Evolutionary conservation across 306 rosid species (phyloP).

Genomic region (Fragaria iinumae): DNA sequence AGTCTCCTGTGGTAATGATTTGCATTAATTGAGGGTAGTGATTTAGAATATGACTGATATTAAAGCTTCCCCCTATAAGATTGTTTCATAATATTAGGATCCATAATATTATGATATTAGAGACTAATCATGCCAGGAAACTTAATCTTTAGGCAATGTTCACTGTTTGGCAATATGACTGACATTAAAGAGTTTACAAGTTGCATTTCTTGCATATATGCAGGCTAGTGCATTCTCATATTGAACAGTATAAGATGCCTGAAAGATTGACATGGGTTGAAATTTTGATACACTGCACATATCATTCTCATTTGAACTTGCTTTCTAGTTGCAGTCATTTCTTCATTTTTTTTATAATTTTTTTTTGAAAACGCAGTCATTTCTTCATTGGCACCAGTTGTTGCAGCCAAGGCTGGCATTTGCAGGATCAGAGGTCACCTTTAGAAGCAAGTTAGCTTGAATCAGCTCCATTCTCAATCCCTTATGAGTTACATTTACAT

Average conservation of each 20-base stretch:
- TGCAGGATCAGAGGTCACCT: constrained; percentile 24
- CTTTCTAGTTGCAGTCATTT: constrained; percentile 20
- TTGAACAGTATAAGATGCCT: neutral
- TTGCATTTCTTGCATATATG: neutral
- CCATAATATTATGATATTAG: neutral
- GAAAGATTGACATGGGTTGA: neutral
- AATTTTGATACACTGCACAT: constrained; percentile 15
- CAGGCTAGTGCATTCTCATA: constrained; percentile 24
- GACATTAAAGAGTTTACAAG: neutral
- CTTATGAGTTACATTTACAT: too few relatives aligned
- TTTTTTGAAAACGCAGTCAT: neutral
- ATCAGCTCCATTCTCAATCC: neutral
- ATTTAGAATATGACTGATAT: constrained; percentile 25
- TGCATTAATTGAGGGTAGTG: constrained; percentile 38
- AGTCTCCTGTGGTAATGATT: constrained; percentile 33
- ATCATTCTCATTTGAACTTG: constrained; percentile 28
- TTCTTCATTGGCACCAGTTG: constrained; percentile 17
- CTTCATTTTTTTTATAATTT: neutral
- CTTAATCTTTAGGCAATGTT: neutral
- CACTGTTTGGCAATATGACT: neutral
- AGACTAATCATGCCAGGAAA: neutral
- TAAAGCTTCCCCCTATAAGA: neutral
- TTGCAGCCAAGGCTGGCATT: constrained; percentile 14
- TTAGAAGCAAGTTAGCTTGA: constrained; percentile 20
- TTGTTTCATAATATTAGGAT: neutral